Evolutionary conservation across 1,139 yeast genomes (phyloP).

Genomic region (Yamadazyma buinensis): DNA sequence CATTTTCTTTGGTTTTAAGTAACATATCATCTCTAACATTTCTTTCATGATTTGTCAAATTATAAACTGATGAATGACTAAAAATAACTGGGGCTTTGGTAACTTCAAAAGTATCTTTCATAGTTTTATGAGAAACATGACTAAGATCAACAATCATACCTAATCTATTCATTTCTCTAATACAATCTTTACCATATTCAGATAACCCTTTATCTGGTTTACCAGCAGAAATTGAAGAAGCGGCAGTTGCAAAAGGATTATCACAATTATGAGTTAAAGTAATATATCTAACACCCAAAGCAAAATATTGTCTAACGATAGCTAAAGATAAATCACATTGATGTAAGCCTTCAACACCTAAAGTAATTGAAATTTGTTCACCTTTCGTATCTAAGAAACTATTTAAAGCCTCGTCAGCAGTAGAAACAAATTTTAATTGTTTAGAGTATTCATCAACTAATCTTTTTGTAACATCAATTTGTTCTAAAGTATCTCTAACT

Average conservation of each 20-base stretch:
- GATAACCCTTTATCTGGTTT: constrained; percentile 43
- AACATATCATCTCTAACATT: constrained; percentile 50
- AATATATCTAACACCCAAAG: constrained; percentile 48
- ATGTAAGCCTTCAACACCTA: constrained; percentile 54
- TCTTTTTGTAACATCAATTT: constrained; percentile 47
- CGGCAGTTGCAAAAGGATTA: constrained; percentile 55
- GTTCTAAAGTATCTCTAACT: constrained; percentile 51
- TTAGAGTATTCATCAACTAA: constrained; percentile 32
- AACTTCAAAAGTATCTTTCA: constrained; percentile 41
- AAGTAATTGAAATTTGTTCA: constrained; percentile 38
- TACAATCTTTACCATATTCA: constrained; percentile 35
- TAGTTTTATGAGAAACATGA: constrained; percentile 50
- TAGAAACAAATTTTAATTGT: constrained; percentile 34
- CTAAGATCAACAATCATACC: constrained; percentile 54
- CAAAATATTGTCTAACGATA: constrained; percentile 44
- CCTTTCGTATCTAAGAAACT: constrained; percentile 20
- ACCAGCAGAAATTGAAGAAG: constrained; percentile 42
- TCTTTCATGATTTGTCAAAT: constrained; percentile 37
- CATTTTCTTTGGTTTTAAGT: constrained; percentile 31
- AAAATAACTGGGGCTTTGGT: constrained; percentile 48
- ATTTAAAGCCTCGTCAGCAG: constrained; percentile 33
- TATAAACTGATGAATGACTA: constrained; percentile 46
- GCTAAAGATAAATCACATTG: constrained; percentile 48
- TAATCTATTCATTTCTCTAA: constrained; percentile 47
- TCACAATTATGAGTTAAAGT: constrained; percentile 54